Conservation (phyloP, 1,284 basidiomycete species). For the Boletus mariae region DNA sequence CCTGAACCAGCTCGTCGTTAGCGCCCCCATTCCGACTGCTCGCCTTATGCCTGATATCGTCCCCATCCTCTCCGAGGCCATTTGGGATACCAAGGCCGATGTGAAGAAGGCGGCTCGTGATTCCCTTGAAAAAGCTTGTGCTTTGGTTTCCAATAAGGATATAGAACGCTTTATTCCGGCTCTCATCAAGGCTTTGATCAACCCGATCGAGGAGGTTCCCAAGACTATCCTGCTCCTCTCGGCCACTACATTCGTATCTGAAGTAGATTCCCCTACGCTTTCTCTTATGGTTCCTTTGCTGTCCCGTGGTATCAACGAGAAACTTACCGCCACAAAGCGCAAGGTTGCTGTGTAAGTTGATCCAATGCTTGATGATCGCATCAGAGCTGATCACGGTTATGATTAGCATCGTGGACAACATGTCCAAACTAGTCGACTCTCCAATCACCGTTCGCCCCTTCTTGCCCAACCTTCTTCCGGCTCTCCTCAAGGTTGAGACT, state of each 20-base stretch:
- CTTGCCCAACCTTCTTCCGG: conserved; percentile 92
- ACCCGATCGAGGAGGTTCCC: conserved; percentile 99
- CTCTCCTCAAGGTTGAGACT: conserved; percentile 89
- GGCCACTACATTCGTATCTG: conserved; percentile 99
- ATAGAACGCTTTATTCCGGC: conserved; percentile 98
- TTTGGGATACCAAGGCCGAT: conserved; percentile 99
- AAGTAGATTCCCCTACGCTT: conserved; percentile 98
- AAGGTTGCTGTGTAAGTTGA: conserved; percentile 86
- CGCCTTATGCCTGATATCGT: conserved; percentile 95
- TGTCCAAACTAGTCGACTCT: conserved; percentile 97
- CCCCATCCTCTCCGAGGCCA: conserved; percentile 91
- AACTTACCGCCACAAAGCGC: conserved; percentile 92
- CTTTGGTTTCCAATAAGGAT: conserved; percentile 98
- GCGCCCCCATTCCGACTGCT: conserved; percentile 83
- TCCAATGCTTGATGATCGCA: conserved; percentile 15
- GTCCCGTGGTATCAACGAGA: conserved; percentile 93
- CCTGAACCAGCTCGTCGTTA: conserved; percentile 88
- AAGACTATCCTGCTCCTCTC: conserved; percentile 95
- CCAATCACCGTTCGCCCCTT: conserved; percentile 93
- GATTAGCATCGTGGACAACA: conserved; percentile 90
- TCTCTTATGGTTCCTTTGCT: conserved; percentile 99
- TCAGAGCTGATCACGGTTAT: conserved; percentile 16
- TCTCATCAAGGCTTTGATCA: conserved; percentile 95
- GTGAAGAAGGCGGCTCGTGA: conserved; percentile 99
- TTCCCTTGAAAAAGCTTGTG: conserved; percentile 90